phyloP scores from a whole-genome alignment of 169 alveolate genomes.

The Plasmodium gaboni region DNA sequence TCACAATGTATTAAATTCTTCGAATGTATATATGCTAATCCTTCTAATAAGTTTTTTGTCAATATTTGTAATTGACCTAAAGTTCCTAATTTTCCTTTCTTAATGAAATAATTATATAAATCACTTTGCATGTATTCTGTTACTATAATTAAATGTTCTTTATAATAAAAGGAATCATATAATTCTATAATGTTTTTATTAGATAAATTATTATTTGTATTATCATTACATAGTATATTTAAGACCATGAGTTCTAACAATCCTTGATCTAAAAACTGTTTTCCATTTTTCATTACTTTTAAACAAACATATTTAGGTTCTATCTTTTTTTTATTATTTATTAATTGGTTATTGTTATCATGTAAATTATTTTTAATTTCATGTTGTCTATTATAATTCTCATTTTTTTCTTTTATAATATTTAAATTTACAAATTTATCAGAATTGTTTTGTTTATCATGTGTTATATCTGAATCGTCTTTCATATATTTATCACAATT shows the following conservation, averaged over 20 bases:
- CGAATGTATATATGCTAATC: constrained; percentile 91
- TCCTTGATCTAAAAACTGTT: constrained; percentile 93
- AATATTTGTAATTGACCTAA: constrained; percentile 70
- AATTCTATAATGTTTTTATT: constrained; percentile 77
- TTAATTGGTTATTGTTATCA: not conserved
- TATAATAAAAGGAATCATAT: constrained; percentile 93
- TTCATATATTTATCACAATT: not conserved
- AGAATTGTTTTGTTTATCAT: not conserved
- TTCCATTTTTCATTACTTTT: constrained; percentile 95
- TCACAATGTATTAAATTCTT: constrained; percentile 96
- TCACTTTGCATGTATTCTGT: constrained; percentile 94
- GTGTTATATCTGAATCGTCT: not conserved
- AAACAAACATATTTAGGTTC: constrained; percentile 88
- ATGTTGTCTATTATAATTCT: too few species aligned
- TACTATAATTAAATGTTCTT: constrained; percentile 95
- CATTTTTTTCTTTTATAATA: too few species aligned
- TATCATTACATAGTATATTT: constrained; percentile 86
- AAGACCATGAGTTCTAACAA: constrained; percentile 92
- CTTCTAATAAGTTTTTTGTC: constrained; percentile 65
- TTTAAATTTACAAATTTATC: not conserved
- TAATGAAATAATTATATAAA: constrained; percentile 90
- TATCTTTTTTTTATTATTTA: constrained; percentile 13
- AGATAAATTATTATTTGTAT: constrained; percentile 1
- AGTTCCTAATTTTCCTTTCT: constrained; percentile 87
- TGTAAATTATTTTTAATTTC: too few species aligned